These are phyloP conservation scores for Aurantiochytrium sp. DNA, from an alignment of 108 stramenopile species.

Conservation along the genomic window DNA sequence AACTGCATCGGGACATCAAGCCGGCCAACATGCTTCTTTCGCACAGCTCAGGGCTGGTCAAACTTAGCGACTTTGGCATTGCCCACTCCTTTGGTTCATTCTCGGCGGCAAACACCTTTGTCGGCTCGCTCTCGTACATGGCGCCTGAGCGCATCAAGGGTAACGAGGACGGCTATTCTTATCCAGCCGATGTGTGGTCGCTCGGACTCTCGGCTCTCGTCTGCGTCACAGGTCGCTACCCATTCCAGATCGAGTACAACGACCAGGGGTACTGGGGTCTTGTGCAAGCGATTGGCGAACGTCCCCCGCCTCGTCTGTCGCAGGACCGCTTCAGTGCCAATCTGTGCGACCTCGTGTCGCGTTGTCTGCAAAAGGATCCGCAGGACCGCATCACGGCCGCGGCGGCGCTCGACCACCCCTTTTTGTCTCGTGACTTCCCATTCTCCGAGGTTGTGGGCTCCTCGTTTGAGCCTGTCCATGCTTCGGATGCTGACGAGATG, in stretches of 20 bases:
- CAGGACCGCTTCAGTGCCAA: neutral
- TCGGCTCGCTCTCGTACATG: slow-evolving; percentile 61
- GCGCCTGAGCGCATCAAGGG: slow-evolving; percentile 46
- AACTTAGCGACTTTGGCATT: slow-evolving; percentile 34
- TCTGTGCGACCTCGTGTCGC: neutral
- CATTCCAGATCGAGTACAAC: slow-evolving; percentile 5
- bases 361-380: slow-evolving; percentile 34
- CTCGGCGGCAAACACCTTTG: slow-evolving; percentile 47
- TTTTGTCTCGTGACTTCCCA: neutral
- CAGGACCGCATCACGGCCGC: slow-evolving; percentile 31
- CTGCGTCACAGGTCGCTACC: slow-evolving; percentile 45
- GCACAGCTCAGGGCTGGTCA: neutral
- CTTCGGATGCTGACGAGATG: neutral
- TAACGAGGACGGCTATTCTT: slow-evolving; percentile 42
- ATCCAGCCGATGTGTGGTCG: slow-evolving; percentile 53
- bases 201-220: slow-evolving; percentile 51
- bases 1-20: slow-evolving; percentile 62
- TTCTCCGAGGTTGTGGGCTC: neutral
- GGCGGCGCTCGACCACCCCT: slow-evolving; percentile 42
- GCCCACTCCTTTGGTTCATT: neutral
- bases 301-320: neutral
- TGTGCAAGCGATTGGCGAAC: neutral
- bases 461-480: neutral
- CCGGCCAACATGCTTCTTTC: slow-evolving; percentile 44
- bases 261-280: slow-evolving; percentile 18